Evolutionary conservation across 768 basidiomycete genomes (phyloP).

Genomic region (Mycena vitilis): DNA sequence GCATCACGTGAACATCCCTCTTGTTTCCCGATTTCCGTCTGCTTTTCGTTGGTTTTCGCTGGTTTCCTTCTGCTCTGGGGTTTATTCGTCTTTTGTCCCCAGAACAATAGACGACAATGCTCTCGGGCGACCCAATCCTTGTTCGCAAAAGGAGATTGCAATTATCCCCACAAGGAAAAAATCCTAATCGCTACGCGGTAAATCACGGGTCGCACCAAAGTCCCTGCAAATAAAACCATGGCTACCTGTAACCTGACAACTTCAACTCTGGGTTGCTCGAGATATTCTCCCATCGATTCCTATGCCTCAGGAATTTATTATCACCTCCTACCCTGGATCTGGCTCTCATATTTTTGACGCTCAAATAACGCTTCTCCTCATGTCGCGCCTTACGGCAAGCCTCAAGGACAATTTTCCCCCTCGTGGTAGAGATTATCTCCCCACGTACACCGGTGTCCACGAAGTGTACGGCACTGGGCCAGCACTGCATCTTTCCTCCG

Average conservation of each 20-base stretch:
- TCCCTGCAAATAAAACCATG: too few relatives aligned
- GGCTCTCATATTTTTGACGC: neutral
- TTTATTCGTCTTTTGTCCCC: neutral
- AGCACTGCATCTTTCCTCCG: neutral
- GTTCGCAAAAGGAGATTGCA: conserved; percentile 17
- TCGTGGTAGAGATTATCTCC: neutral
- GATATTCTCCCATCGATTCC: neutral
- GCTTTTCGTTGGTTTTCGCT: neutral
- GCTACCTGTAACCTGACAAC: neutral
- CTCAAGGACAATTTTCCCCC: conserved; percentile 6
- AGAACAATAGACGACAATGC: conserved; percentile 19
- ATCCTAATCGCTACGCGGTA: neutral
- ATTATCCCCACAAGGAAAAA: conserved; percentile 28
- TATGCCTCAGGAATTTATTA: neutral
- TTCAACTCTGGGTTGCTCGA: neutral
- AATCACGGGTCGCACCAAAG: neutral
- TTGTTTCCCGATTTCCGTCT: neutral
- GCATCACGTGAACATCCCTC: conserved; percentile 14
- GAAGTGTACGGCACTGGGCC: neutral
- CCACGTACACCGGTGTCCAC: neutral
- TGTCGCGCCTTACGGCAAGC: conserved; percentile 8
- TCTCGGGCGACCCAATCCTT: conserved; percentile 2
- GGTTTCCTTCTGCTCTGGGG: too few relatives aligned
- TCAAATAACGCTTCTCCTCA: conserved; percentile 8
- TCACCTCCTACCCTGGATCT: neutral